A percentile compares a stretch with the other conserved stretches of the same genome.
Evolutionary conservation across 768 basidiomycete species (phyloP).

Genomic region (Leucocoprinus leucothites): DNA sequence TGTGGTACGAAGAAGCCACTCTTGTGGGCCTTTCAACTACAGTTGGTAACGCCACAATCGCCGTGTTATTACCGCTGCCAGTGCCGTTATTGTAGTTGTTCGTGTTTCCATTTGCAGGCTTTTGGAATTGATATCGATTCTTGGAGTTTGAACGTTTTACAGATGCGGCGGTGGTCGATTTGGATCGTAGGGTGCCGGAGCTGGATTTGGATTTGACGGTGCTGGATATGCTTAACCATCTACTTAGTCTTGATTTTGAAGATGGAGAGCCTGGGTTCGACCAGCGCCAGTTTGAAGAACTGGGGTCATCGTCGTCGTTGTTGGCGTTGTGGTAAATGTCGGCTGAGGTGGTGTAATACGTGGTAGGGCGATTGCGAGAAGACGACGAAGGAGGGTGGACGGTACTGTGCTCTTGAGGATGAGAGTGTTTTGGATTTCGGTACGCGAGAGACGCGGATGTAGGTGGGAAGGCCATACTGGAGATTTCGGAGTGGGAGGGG

Average conservation of each 20-base stretch:
- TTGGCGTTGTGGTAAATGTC: too few relatives aligned
- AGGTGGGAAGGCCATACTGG: too few relatives aligned
- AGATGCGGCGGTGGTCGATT: background rate
- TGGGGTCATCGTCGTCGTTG: background rate
- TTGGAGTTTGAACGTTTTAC: background rate
- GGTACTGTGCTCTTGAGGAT: too few relatives aligned
- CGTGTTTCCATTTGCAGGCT: too few relatives aligned
- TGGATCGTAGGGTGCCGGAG: background rate
- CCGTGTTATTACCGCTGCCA: too few relatives aligned
- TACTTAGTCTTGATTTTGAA: background rate
- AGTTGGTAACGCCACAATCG: too few relatives aligned
- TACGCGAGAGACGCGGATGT: background rate
- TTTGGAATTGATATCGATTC: too few relatives aligned
- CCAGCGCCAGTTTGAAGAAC: constrained; percentile 1
- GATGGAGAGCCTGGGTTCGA: background rate
- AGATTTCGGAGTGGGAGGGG: background rate
- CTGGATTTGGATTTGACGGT: background rate
- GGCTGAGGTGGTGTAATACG: background rate
- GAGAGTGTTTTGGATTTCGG: too few relatives aligned
- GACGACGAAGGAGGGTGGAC: background rate
- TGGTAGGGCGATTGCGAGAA: background rate
- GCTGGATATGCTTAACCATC: background rate
- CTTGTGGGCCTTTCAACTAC: too few relatives aligned
- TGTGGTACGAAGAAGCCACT: too few relatives aligned
- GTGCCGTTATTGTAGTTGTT: too few relatives aligned